Base-by-base conservation (phyloP, 2,329 filamentous ascomycete species). In the Fusarium papillatum region DNA sequence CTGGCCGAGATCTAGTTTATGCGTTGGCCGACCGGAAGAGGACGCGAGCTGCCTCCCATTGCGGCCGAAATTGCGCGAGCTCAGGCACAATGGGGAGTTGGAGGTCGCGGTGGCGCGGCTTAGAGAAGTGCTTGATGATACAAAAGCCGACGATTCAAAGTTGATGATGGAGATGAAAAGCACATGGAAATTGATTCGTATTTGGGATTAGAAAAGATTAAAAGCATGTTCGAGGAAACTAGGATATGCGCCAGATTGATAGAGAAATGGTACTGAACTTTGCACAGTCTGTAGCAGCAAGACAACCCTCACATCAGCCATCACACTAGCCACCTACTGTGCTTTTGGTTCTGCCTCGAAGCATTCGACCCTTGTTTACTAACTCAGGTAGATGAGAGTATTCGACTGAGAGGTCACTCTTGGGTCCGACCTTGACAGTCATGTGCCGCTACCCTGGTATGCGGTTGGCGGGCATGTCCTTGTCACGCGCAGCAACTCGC, bases 1-100 rank as follows among this genome's bases (percentile, higher is more conserved):
- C 62, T 77, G 2, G 69, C 70, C n/a, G 69, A 72, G 55, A 79
- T 62, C 62, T 71, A 74, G 57, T 79, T 78, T 64, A 66, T 78
- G 57, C 43, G 66, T 7, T 64, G 41, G 59, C 74, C 73, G 7
- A 77, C 74, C 1, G 59, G 68, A 8, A 68, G 74, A 22, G 70
- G 76, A 31, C 66, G 76, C 14, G 70, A 74, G 67, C 69, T 78
- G 50, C 76, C 76, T 13, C 17, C 70, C 26, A 78, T 75, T 16
- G 22, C 36, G 6, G 64, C 53, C 19, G 68, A 65, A 24, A 55
- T 78, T 60, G 68, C 66, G 10, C 22, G 71, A 41, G 73, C 75
- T 39, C 71, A 75, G 70, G 70, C 68, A 17, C 63, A 77, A 41
- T 76, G 68, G 68, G 75, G 73, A 50, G 73, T n/a, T 76, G 76